phyloP scores from a whole-genome alignment of 345 rosid genomes.

The Abelmoschus esculentus region DNA sequence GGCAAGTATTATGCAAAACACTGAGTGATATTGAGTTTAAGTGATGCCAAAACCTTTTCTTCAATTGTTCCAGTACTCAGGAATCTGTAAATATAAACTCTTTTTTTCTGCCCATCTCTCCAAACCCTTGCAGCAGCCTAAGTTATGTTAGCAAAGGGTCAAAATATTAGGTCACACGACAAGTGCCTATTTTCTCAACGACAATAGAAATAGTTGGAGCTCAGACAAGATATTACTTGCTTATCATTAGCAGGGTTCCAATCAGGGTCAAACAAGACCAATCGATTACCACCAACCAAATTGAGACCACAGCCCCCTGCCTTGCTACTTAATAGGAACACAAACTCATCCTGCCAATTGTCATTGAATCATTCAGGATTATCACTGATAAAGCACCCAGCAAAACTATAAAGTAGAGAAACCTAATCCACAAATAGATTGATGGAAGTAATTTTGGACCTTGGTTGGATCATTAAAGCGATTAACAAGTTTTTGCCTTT shows the following conservation, averaged over 20 bases:
- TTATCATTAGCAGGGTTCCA: slow-evolving; percentile 99
- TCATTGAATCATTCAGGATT: slow-evolving; percentile 7
- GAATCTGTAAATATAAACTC: slow-evolving; percentile 92
- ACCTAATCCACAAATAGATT: background rate
- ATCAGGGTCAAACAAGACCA: slow-evolving; percentile 94
- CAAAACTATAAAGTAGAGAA: background rate
- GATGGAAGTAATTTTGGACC: slow-evolving; percentile 31
- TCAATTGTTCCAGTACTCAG: slow-evolving; percentile 95
- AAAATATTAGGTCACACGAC: slow-evolving; percentile 17
- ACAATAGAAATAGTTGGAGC: background rate
- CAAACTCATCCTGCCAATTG: slow-evolving; percentile 80
- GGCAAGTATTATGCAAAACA: background rate
- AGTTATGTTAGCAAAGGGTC: slow-evolving; percentile 14
- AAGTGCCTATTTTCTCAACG: background rate
- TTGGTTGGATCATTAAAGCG: slow-evolving; percentile 71
- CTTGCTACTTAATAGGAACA: slow-evolving; percentile 93
- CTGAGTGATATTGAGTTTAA: background rate
- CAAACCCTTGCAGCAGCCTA: slow-evolving; percentile 99
- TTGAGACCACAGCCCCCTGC: slow-evolving; percentile 99
- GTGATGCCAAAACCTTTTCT: slow-evolving; percentile 61
- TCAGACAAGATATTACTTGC: slow-evolving; percentile 46
- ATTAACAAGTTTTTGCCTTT: slow-evolving; percentile 93
- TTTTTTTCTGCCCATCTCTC: slow-evolving; percentile 99
- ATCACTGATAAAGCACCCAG: background rate
- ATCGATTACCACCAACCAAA: slow-evolving; percentile 89